Evolutionary conservation across 805 yeast genomes (phyloP).

Genomic region (Starmerella kuoi): DNA sequence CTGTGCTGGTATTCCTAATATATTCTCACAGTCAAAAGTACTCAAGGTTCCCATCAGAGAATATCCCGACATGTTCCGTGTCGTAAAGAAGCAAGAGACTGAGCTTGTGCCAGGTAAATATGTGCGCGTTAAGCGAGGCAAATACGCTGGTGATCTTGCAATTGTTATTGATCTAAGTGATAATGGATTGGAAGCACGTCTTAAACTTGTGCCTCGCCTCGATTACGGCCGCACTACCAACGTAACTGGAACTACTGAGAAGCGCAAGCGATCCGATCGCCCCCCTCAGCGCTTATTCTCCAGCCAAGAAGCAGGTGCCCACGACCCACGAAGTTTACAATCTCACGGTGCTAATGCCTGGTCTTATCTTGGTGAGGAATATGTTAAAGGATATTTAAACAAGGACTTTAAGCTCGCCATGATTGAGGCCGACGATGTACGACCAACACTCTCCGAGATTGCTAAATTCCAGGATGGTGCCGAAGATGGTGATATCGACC

Average conservation of each 20-base stretch:
- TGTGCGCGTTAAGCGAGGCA: slow-evolving; percentile 81
- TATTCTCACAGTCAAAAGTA: slow-evolving; percentile 59
- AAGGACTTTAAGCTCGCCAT: slow-evolving; percentile 78
- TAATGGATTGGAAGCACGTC: slow-evolving; percentile 88
- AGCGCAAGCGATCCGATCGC: slow-evolving; percentile 45
- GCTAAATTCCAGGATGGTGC: slow-evolving; percentile 52
- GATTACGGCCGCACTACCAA: slow-evolving; percentile 60
- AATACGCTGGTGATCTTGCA: slow-evolving; percentile 85
- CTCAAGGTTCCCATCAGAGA: slow-evolving; percentile 84
- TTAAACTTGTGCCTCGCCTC: slow-evolving; percentile 82
- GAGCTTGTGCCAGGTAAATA: slow-evolving; percentile 85
- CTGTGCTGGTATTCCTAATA: slow-evolving; percentile 77
- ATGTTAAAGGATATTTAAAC: slow-evolving; percentile 72
- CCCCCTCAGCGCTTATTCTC: slow-evolving; percentile 81
- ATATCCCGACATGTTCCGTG: slow-evolving; percentile 83
- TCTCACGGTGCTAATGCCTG: slow-evolving; percentile 48
- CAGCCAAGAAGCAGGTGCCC: slow-evolving; percentile 76
- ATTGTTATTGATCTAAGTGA: slow-evolving; percentile 86
- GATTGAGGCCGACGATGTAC: slow-evolving; percentile 64
- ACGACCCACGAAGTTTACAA: slow-evolving; percentile 58
- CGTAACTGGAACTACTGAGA: slow-evolving; percentile 36
- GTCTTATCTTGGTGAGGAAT: slow-evolving; percentile 76
- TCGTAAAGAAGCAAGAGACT: slow-evolving; percentile 75
- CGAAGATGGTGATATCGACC: slow-evolving; percentile 76
- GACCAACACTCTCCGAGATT: slow-evolving; percentile 73